phyloP scores from a whole-genome alignment of 805 yeast species.

The Ogataea angusta region DNA sequence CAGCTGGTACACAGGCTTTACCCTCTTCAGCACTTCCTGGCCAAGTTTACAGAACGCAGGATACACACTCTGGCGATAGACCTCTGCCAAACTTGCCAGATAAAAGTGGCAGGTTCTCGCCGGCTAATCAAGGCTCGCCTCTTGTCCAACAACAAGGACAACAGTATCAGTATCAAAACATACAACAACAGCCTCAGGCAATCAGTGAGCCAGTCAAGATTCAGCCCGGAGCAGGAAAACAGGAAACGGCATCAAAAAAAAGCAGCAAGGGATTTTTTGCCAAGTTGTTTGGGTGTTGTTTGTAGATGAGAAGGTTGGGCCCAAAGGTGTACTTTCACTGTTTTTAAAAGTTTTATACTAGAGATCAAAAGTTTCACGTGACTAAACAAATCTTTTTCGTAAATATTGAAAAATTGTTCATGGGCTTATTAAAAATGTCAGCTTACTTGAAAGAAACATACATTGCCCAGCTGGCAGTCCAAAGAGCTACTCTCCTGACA shows the following conservation, averaged over 20 bases:
- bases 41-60: constrained; percentile 19
- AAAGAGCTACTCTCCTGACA: constrained; percentile 78
- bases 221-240: constrained; percentile 13
- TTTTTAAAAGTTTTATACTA: constrained; percentile 1
- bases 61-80: constrained; percentile 26
- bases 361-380: constrained; percentile 6
- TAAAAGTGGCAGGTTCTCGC: constrained; percentile 24
- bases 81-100: constrained; percentile 36
- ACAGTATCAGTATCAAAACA: constrained; percentile 16
- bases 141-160: constrained; percentile 15
- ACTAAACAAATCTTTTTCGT: background rate
- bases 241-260: constrained; percentile 19
- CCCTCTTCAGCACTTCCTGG: constrained; percentile 15
- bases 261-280: constrained; percentile 27
- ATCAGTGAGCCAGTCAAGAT: constrained; percentile 18
- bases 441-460: constrained; percentile 62
- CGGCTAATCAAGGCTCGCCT: constrained; percentile 16
- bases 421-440: constrained; percentile 3
- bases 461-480: constrained; percentile 87
- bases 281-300: constrained; percentile 23
- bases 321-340: constrained; percentile 3
- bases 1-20: constrained; percentile 13
- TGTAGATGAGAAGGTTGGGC: constrained; percentile 6
- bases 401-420: background rate
- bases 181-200: constrained; percentile 25